Percentiles rank a stretch among this genome's conserved stretches.
These are phyloP conservation scores for Fallopia convolvulus DNA, from an alignment of 148 eudicot species.

Conservation along the genomic window DNA sequence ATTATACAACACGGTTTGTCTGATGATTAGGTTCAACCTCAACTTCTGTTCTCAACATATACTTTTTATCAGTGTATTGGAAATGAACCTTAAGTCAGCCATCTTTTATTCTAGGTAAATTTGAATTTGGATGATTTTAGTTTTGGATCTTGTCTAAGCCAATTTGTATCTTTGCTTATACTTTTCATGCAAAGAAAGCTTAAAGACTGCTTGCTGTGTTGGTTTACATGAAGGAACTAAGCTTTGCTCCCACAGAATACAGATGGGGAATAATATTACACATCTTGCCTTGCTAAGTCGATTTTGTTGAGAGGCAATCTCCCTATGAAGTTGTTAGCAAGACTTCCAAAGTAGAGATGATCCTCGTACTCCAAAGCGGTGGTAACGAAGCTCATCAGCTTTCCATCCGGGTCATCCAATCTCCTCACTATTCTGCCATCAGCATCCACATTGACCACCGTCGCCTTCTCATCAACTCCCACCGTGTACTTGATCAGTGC, in stretches of 20 bases:
- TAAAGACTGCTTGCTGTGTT: neutral
- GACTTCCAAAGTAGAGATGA: slow-evolving; percentile 65
- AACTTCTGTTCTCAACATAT: neutral
- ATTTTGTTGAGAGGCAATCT: slow-evolving; percentile 27
- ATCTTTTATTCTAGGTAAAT: too few relatives aligned
- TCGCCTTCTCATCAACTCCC: slow-evolving; percentile 30
- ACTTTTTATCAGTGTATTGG: neutral
- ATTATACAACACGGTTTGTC: neutral
- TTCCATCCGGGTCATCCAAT: slow-evolving; percentile 55
- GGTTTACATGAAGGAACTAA: neutral
- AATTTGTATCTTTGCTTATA: too few relatives aligned
- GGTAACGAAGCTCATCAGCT: slow-evolving; percentile 53
- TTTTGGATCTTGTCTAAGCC: too few relatives aligned
- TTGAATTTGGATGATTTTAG: too few relatives aligned
- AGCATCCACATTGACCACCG: slow-evolving; percentile 44
- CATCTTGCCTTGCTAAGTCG: neutral
- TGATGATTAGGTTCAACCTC: too few relatives aligned
- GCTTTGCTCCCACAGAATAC: too few relatives aligned
- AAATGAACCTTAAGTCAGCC: too few relatives aligned
- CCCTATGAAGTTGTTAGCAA: slow-evolving; percentile 54
- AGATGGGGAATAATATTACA: neutral
- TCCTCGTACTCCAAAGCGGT: slow-evolving; percentile 66
- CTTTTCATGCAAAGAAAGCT: neutral
- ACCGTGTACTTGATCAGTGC: slow-evolving; percentile 12
- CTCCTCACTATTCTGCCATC: slow-evolving; percentile 47